Evolutionary conservation across 2,329 filamentous ascomycete genomes (phyloP).

Genomic region (Aspergillus sp.): DNA sequence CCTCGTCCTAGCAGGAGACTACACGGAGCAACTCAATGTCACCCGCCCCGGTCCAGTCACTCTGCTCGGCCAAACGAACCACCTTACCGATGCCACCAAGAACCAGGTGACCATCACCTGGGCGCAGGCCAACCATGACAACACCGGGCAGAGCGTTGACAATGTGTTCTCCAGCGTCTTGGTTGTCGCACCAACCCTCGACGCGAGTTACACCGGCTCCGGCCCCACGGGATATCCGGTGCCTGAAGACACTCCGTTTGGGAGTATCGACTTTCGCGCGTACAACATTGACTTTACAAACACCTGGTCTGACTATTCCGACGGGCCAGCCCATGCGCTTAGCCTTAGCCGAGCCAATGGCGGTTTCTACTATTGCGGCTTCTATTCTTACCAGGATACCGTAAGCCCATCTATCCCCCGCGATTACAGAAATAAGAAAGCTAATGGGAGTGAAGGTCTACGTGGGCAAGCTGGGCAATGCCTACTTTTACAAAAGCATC

Average conservation of each 20-base stretch:
- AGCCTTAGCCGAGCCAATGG: slow-evolving; percentile 67
- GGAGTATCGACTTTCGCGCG: slow-evolving; percentile 65
- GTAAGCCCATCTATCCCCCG: slow-evolving; percentile 30
- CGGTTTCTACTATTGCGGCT: slow-evolving; percentile 68
- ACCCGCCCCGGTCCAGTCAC: slow-evolving; percentile 65
- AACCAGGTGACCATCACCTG: slow-evolving; percentile 64
- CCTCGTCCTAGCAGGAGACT: slow-evolving; percentile 63
- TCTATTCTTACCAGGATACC: slow-evolving; percentile 72
- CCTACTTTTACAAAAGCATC: slow-evolving; percentile 64
- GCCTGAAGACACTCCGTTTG: slow-evolving; percentile 65
- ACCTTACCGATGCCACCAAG: slow-evolving; percentile 51
- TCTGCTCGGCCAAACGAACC: slow-evolving; percentile 62
- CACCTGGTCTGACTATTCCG: slow-evolving; percentile 56
- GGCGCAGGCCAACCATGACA: slow-evolving; percentile 58
- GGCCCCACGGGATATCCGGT: slow-evolving; percentile 67
- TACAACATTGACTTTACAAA: slow-evolving; percentile 72
- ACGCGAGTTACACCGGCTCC: slow-evolving; percentile 64
- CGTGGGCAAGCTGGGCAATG: slow-evolving; percentile 68
- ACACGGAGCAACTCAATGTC: slow-evolving; percentile 68
- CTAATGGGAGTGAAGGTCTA: slow-evolving; percentile 51
- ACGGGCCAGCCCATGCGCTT: slow-evolving; percentile 64
- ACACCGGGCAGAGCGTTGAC: slow-evolving; percentile 49
- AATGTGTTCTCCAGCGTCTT: slow-evolving; percentile 67
- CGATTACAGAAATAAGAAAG: not conserved
- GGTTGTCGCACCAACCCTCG: slow-evolving; percentile 66